Conservation (phyloP, 495 filamentous ascomycete genomes). For the Aspergillus affinis region DNA sequence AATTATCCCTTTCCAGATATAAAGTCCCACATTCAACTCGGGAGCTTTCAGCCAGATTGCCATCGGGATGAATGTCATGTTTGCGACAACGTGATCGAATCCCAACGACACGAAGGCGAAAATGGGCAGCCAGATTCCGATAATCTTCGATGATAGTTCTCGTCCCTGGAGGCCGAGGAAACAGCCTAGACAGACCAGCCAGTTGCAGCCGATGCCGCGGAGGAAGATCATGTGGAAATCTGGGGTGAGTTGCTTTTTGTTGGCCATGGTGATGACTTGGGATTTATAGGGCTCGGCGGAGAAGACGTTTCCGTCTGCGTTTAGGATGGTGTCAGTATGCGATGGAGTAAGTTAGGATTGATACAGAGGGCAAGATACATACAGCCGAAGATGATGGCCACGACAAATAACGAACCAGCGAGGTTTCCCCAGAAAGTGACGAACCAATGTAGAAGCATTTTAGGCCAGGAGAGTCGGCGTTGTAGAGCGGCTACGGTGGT, state of each 20-base stretch:
- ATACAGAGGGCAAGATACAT: conserved; percentile 18
- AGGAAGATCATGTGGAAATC: conserved; percentile 61
- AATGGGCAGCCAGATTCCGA: conserved; percentile 64
- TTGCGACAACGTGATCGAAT: conserved; percentile 63
- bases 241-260: conserved; percentile 55
- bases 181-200: conserved; percentile 61
- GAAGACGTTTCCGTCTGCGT: conserved; percentile 56
- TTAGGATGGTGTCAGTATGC: conserved; percentile 4
- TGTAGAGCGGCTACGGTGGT: conserved; percentile 57
- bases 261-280: conserved; percentile 51
- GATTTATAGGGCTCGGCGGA: conserved; percentile 48
- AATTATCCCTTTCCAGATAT: conserved; percentile 66
- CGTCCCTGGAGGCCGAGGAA: conserved; percentile 58
- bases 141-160: conserved; percentile 55
- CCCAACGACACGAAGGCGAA: conserved; percentile 60
- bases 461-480: conserved; percentile 45
- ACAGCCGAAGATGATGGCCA: conserved; percentile 60
- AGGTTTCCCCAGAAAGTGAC: conserved; percentile 62
- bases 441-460: conserved; percentile 55
- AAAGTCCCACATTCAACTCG: conserved; percentile 49
- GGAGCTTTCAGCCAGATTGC: conserved; percentile 54
- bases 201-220: conserved; percentile 62
- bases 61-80: conserved; percentile 64
- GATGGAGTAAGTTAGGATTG: not conserved
- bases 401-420: conserved; percentile 57